Percentiles rank a stretch among this genome's conserved stretches.
These are phyloP conservation scores for Ilex paraguariensis DNA, from an alignment of 305 asterid genomes.

Conservation along the genomic window DNA sequence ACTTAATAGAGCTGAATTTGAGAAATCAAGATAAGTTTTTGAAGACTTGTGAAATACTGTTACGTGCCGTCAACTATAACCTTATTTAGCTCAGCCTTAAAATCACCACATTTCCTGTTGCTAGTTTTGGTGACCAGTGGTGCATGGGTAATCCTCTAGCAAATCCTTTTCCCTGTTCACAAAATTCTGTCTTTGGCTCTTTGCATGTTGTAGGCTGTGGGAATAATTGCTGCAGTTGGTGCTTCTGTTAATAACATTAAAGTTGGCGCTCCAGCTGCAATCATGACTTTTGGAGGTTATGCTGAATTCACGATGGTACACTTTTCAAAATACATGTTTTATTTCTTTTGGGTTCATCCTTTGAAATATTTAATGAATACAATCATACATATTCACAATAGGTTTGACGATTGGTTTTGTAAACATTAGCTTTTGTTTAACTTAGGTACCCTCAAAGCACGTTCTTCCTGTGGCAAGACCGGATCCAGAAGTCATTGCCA, in stretches of 20 bases:
- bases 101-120: too few relatives aligned
- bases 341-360: too few relatives aligned
- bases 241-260: conserved; percentile 73
- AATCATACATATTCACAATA: too few relatives aligned
- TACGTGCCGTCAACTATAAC: too few relatives aligned
- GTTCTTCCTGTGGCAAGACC: conserved; percentile 95
- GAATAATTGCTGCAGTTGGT: conserved; percentile 86
- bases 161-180: too few relatives aligned
- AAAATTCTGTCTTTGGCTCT: conserved; percentile 4
- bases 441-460: conserved; percentile 74
- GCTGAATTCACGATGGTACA: conserved; percentile 79
- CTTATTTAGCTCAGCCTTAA: too few relatives aligned
- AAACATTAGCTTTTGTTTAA: conserved; percentile 15
- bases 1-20: too few relatives aligned
- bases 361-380: too few relatives aligned
- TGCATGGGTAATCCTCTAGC: too few relatives aligned
- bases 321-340: neutral
- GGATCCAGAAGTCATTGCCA: conserved; percentile 95
- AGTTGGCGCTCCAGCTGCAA: conserved; percentile 94
- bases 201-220: conserved; percentile 69
- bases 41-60: too few relatives aligned
- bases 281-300: conserved; percentile 88
- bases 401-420: neutral
- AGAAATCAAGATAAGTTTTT: too few relatives aligned
- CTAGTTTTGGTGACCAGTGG: too few relatives aligned